These are phyloP conservation scores for Globisporangium takayamanum DNA, from an alignment of 352 stramenopile species.

Conservation along the genomic window DNA sequence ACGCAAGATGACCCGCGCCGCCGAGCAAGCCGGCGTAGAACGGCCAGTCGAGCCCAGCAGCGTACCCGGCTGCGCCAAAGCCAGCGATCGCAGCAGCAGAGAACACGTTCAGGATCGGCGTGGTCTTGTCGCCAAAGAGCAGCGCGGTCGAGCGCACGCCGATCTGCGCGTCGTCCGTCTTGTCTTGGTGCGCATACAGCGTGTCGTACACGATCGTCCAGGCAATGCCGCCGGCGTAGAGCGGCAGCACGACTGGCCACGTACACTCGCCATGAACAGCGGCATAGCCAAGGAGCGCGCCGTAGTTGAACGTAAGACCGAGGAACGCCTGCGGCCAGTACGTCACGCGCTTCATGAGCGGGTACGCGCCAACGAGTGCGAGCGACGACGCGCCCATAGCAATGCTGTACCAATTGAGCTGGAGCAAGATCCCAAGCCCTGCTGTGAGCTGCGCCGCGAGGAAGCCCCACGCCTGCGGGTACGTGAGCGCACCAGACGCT, in stretches of 20 bases:
- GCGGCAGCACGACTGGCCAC: constrained; percentile 86
- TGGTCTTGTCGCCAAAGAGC: constrained; percentile 93
- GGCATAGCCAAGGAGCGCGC: constrained; percentile 92
- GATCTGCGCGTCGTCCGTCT: constrained; percentile 94
- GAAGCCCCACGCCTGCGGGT: constrained; percentile 89
- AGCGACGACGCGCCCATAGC: constrained; percentile 90
- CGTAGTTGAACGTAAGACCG: constrained; percentile 98
- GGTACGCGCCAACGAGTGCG: constrained; percentile 93
- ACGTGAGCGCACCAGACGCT: constrained; percentile 87
- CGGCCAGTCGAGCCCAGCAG: constrained; percentile 72
- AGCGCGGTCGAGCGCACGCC: constrained; percentile 95
- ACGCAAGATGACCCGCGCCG: constrained; percentile 91
- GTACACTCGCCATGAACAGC: constrained; percentile 80
- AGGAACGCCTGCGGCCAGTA: constrained; percentile 97
- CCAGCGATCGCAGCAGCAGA: constrained; percentile 55
- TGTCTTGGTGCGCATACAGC: constrained; percentile 98
- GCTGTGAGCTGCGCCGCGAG: constrained; percentile 90
- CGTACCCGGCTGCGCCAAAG: constrained; percentile 66
- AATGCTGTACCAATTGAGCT: constrained; percentile 94
- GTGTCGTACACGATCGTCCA: constrained; percentile 99
- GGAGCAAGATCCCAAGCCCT: constrained; percentile 91
- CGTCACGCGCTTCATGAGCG: constrained; percentile 97
- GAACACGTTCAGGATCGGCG: constrained; percentile 89
- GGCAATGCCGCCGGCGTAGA: constrained; percentile 93
- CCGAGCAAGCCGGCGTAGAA: constrained; percentile 88